A percentile compares a stretch with the other conserved stretches of the same genome.
phyloP scores from a whole-genome alignment of 768 basidiomycete species.

The Phylloporus sp. region DNA sequence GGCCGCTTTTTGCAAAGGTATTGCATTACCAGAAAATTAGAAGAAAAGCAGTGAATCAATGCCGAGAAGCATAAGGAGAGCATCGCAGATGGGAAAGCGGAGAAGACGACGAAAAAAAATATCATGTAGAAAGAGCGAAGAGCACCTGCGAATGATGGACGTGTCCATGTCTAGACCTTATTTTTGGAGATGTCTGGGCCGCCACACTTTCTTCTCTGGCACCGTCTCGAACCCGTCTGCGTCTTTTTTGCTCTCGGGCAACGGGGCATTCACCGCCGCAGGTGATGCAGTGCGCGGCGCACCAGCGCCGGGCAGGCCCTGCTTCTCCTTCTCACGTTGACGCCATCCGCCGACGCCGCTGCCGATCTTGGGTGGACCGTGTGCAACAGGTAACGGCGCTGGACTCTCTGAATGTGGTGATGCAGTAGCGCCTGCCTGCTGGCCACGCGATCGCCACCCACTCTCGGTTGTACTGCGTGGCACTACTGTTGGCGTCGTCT shows the following conservation, averaged over 20 bases:
- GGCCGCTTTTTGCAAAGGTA: background rate
- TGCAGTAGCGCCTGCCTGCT: constrained; percentile 30
- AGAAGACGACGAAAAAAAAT: background rate
- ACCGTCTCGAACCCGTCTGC: constrained; percentile 74
- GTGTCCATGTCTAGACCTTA: background rate
- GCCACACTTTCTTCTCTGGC: constrained; percentile 25
- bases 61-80: background rate
- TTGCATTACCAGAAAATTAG: background rate
- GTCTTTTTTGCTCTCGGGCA: constrained; percentile 47
- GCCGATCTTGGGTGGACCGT: constrained; percentile 37
- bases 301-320: constrained; percentile 37
- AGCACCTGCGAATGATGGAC: no score
- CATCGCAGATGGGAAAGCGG: background rate
- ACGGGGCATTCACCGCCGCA: constrained; percentile 18
- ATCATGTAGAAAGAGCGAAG: background rate
- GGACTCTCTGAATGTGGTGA: constrained; percentile 58
- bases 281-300: constrained; percentile 14
- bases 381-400: constrained; percentile 31
- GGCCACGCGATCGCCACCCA: constrained; percentile 14
- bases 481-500: constrained; percentile 22
- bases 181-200: constrained; percentile 15
- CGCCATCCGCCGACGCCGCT: constrained; percentile 53
- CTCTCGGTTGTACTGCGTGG: constrained; percentile 18
- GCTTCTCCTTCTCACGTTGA: constrained; percentile 43
- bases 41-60: background rate